Evolutionary conservation across 2,329 filamentous ascomycete genomes (phyloP).

Genomic region (Colletotrichum sp.): DNA sequence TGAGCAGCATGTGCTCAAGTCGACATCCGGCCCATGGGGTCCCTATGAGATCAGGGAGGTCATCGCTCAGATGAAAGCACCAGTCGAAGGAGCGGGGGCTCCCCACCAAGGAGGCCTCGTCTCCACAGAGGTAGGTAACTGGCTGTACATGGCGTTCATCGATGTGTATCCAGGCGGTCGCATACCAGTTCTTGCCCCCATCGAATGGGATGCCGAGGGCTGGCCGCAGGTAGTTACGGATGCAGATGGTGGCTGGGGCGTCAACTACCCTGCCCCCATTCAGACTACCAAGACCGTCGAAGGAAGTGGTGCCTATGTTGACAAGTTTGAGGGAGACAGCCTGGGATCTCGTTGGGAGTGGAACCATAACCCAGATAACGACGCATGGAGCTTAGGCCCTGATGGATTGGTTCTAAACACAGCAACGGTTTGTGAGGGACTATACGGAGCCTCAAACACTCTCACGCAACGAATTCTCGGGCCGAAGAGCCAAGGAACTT

Average conservation of each 20-base stretch:
- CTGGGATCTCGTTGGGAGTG: conserved; percentile 58
- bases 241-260: conserved; percentile 36
- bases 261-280: conserved; percentile 50
- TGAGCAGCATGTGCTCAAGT: conserved; percentile 52
- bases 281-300: conserved; percentile 27
- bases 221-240: conserved; percentile 45
- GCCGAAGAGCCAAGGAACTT: neutral
- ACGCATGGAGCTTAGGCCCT: conserved; percentile 31
- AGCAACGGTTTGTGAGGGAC: conserved; percentile 53
- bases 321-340: conserved; percentile 29
- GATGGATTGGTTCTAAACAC: conserved; percentile 43
- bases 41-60: conserved; percentile 48
- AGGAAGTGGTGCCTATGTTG: neutral
- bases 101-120: conserved; percentile 61
- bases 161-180: conserved; percentile 59
- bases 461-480: neutral
- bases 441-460: conserved; percentile 49
- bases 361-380: conserved; percentile 62
- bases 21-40: conserved; percentile 48
- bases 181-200: conserved; percentile 58
- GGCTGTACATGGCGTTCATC: conserved; percentile 63
- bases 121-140: conserved; percentile 53
- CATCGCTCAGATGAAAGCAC: conserved; percentile 44
- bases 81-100: conserved; percentile 46
- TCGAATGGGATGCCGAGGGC: conserved; percentile 49